phyloP scores from a whole-genome alignment of 768 basidiomycete genomes.

The Amanita jacksonii region DNA sequence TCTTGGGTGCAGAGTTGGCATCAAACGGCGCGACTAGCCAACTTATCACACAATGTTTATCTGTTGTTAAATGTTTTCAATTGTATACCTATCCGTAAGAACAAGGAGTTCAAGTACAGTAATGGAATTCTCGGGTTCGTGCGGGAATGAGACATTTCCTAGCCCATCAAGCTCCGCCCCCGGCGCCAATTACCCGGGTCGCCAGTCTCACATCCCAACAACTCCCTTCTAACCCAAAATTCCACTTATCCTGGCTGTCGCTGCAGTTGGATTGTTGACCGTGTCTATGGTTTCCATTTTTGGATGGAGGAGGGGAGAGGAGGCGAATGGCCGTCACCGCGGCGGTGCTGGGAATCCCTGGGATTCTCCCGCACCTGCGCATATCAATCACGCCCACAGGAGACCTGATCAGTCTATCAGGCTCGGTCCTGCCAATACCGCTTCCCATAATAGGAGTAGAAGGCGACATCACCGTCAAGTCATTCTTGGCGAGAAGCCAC shows the following conservation, averaged over 20 bases:
- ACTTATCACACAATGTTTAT: constrained; percentile 7
- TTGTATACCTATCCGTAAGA: no score
- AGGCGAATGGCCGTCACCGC: neutral
- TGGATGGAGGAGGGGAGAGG: constrained; percentile 21
- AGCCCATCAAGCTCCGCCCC: no score
- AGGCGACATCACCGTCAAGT: neutral
- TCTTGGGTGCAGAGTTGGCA: constrained; percentile 58
- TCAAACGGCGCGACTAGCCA: constrained; percentile 52
- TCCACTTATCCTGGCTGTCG: constrained; percentile 48
- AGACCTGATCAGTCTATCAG: no score
- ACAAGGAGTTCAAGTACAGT: no score
- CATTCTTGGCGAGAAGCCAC: constrained; percentile 22
- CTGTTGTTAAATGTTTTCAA: no score
- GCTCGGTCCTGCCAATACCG: neutral
- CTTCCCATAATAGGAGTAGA: neutral
- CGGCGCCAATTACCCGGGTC: no score
- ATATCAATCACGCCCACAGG: no score
- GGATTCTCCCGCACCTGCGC: neutral
- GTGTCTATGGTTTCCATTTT: constrained; percentile 39
- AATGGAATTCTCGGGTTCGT: no score
- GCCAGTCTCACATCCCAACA: constrained; percentile 32
- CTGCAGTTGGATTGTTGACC: constrained; percentile 48
- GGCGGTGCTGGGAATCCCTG: neutral
- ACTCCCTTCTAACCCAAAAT: no score
- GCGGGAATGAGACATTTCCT: no score